Conservation (phyloP, 495 filamentous ascomycete species). For the Aspergillus biplanus region DNA sequence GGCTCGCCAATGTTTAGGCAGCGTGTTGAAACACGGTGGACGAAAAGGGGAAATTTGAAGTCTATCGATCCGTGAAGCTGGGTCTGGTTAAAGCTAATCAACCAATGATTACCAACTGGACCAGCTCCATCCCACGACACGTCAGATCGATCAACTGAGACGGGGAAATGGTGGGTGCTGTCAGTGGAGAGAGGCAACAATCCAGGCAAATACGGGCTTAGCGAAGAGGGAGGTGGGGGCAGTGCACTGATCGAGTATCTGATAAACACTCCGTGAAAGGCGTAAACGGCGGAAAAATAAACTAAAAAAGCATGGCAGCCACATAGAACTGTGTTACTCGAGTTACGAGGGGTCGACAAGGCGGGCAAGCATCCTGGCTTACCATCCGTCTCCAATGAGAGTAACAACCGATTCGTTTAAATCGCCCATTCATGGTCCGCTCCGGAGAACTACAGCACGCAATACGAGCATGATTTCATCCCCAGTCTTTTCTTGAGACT, state of each 20-base stretch:
- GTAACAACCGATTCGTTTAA: background rate
- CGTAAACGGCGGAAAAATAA: slow-evolving; percentile 10
- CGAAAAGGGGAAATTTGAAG: slow-evolving; percentile 2
- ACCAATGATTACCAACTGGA: slow-evolving; percentile 25
- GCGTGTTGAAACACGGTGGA: slow-evolving; percentile 1
- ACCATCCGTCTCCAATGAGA: slow-evolving; percentile 2
- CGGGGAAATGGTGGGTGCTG: background rate
- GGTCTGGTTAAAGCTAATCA: slow-evolving; percentile 17
- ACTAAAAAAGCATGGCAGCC: slow-evolving; percentile 36
- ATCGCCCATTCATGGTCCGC: slow-evolving; percentile 1
- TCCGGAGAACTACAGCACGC: slow-evolving; percentile 26
- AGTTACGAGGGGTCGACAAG: slow-evolving; percentile 24
- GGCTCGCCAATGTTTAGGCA: slow-evolving; percentile 13
- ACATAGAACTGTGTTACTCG: slow-evolving; percentile 32
- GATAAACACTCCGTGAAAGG: slow-evolving; percentile 7
- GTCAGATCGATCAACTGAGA: slow-evolving; percentile 16
- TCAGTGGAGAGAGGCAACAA: too few relatives aligned
- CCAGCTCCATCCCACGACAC: slow-evolving; percentile 21
- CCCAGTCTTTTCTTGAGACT: background rate
- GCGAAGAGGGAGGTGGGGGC: slow-evolving; percentile 7
- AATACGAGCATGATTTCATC: slow-evolving; percentile 26
- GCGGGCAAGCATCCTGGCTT: slow-evolving; percentile 15
- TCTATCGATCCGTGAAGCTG: slow-evolving; percentile 20
- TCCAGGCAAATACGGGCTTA: background rate
- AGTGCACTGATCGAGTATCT: background rate